Conservation (phyloP, 352 stramenopile species). For the Phytopythium ostracodes region DNA sequence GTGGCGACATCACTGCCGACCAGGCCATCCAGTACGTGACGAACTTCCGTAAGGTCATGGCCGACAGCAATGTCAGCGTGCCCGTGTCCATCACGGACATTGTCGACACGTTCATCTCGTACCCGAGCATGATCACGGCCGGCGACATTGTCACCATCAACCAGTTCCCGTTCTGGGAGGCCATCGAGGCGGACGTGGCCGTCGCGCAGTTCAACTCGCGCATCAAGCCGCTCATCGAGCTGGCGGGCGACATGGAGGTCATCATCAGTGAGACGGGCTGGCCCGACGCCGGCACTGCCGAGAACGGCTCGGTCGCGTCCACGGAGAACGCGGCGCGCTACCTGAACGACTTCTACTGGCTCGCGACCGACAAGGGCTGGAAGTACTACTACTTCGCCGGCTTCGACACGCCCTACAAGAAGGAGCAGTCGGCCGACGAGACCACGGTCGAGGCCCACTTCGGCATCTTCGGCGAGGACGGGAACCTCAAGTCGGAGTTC, state of each 20-base stretch:
- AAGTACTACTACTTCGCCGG: conserved; percentile 89
- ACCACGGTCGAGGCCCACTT: conserved; percentile 73
- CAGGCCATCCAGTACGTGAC: conserved; percentile 70
- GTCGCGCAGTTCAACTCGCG: conserved; percentile 69
- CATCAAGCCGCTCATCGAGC: conserved; percentile 58
- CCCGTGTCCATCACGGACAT: conserved; percentile 81
- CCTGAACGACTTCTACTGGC: conserved; percentile 74
- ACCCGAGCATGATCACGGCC: conserved; percentile 72
- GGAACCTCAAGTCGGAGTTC: conserved; percentile 67
- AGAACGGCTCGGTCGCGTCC: conserved; percentile 55
- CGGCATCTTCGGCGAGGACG: conserved; percentile 61
- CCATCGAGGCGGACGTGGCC: conserved; percentile 46
- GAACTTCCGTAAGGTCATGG: conserved; percentile 71
- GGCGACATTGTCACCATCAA: conserved; percentile 82
- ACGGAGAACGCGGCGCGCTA: conserved; percentile 55
- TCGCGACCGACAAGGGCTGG: conserved; percentile 58
- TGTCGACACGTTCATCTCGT: conserved; percentile 67
- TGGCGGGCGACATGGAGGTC: conserved; percentile 68
- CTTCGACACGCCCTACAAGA: conserved; percentile 83
- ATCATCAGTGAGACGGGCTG: conserved; percentile 84
- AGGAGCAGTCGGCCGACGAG: conserved; percentile 35
- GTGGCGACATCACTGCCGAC: conserved; percentile 62
- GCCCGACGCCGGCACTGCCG: conserved; percentile 56
- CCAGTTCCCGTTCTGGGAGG: conserved; percentile 86
- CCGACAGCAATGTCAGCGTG: conserved; percentile 46